Evolutionary conservation across 768 basidiomycete species (phyloP), one percentile per base, ranked within the genome.

Genomic region (Mycena metata): DNA sequence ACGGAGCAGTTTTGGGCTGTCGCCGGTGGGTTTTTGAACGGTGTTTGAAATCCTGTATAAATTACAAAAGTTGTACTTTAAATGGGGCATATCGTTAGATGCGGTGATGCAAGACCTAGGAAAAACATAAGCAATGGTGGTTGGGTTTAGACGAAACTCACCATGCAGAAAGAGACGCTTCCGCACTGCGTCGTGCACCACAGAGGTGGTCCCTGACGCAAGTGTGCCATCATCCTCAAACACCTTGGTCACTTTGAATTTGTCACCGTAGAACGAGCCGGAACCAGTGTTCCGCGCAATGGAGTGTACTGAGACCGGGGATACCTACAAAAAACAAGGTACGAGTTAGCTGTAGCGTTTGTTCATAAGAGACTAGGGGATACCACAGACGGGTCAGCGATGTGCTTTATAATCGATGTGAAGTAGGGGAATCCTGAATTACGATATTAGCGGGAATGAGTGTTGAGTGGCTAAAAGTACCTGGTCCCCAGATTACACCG

Each of bases 161-260:
- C 91, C 90, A 72, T 88, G 86, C 67, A 92, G 73, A 76, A 86
- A 93, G 21, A 93, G 73, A 41, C 73, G 81, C 21, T 79, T 77
- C 54, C 87, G 80, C 69, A 83, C 71, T 3, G 84, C 76, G 72
- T 91, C 90, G 71, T 89, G 85, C 17, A 81, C 88, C 3, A 79
- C 90, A 2, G 85, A 80, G 2, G 92, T 94, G 41, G 83, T 79
- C 9, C 85, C 88, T 17, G 86, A 86, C 13, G 86, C 85, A 26
- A 90, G 56, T 4, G 74, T 78, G 11, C 92, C 91, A 65, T 89
- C 82, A 75, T 93, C 90, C 75, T 92, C 89, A 65, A 93, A 92
- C 39, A 88, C 90, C 83, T 86, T 90, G 59, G 89, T 85, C 17
- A 89, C 78, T 35, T 80, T 83, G 71, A 84, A 88, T 72, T 90